Evolutionary conservation across 2,329 filamentous ascomycete species (phyloP).

Genomic region (Ophiostoma himal-ulmi): DNA sequence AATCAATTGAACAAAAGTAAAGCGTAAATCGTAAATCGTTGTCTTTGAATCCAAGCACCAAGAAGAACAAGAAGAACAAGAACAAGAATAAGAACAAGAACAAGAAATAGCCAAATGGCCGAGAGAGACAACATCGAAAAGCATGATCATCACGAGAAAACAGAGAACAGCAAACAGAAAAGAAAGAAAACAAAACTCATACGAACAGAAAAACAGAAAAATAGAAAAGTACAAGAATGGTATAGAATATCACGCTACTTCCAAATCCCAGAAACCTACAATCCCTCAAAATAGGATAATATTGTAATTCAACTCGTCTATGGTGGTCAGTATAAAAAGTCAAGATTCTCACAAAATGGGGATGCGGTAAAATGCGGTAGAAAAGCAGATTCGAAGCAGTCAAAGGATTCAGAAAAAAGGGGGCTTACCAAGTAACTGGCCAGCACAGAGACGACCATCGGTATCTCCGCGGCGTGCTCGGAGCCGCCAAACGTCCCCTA

Average conservation of each 20-base stretch:
- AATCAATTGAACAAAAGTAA: neutral
- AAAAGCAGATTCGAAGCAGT: neutral
- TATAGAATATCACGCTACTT: neutral
- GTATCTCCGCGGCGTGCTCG: slow-evolving; percentile 16
- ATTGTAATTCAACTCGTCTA: slow-evolving; percentile 20
- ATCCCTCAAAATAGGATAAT: slow-evolving; percentile 20
- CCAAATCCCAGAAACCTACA: neutral
- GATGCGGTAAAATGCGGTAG: neutral
- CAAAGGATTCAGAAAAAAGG: neutral
- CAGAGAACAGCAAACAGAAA: too few species aligned
- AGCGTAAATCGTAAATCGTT: neutral
- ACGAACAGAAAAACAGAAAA: neutral
- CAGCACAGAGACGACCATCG: slow-evolving; percentile 16
- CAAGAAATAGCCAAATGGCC: neutral
- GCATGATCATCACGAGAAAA: neutral
- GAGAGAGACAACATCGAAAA: neutral
- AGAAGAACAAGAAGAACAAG: neutral
- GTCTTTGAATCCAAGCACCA: neutral
- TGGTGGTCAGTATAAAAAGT: neutral
- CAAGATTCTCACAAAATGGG: neutral
- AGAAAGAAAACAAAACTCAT: neutral
- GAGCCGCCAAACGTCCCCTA: slow-evolving; percentile 20
- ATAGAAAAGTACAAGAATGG: neutral
- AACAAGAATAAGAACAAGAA: neutral
- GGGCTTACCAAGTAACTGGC: slow-evolving; percentile 12